A percentile compares a stretch with the other conserved stretches of the same genome.
These are phyloP conservation scores for Prunus mira DNA, from an alignment of 306 rosid species.

Conservation along the genomic window DNA sequence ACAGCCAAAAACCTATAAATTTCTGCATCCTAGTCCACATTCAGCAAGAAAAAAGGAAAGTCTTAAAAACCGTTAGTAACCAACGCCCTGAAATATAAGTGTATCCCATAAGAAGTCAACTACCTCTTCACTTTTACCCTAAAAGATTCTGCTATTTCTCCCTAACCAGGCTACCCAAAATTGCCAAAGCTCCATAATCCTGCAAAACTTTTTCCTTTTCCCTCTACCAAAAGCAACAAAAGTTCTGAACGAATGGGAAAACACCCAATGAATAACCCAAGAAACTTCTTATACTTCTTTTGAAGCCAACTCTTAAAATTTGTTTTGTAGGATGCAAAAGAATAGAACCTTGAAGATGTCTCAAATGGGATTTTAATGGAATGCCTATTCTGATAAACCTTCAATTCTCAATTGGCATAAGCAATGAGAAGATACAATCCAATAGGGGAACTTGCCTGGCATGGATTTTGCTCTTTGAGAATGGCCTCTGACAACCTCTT, in stretches of 20 bases:
- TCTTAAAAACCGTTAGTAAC: not conserved
- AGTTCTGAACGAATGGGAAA: not conserved
- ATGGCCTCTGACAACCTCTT: constrained; percentile 55
- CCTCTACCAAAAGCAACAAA: not conserved
- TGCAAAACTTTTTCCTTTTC: not conserved
- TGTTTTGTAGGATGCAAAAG: not conserved
- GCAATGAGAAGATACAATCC: not conserved
- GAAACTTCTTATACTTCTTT: not conserved
- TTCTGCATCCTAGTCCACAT: not conserved
- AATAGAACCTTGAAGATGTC: not conserved
- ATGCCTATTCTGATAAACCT: not conserved
- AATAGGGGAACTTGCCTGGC: constrained; percentile 53
- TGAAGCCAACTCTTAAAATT: not conserved
- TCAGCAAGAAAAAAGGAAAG: not conserved
- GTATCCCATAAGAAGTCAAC: not conserved
- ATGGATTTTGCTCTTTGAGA: constrained; percentile 36
- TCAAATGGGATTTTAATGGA: not conserved
- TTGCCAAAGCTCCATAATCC: not conserved
- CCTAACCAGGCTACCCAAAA: not conserved
- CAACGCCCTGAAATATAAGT: not conserved
- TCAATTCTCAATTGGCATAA: not conserved
- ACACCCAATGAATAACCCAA: not conserved
- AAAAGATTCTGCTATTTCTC: not conserved
- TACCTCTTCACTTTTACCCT: not conserved
- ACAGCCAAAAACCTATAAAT: not conserved